phyloP scores from a whole-genome alignment of 176 grass and related monocot species.

The Musa itinerans region DNA sequence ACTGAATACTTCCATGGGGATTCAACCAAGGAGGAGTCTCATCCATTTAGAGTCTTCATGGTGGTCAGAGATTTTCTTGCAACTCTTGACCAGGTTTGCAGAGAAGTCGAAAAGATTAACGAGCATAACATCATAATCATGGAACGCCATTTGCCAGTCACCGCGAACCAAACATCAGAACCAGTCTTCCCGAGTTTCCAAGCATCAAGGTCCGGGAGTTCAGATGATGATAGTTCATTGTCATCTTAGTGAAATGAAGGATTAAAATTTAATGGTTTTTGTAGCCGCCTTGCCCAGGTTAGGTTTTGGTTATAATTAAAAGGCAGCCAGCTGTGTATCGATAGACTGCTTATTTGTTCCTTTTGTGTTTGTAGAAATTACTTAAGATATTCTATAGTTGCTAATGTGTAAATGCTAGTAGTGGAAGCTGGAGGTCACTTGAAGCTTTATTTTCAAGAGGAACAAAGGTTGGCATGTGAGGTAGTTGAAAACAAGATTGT shows the following conservation, averaged over 20 bases:
- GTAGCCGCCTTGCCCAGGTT: not conserved
- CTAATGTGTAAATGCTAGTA: not conserved
- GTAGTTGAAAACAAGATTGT: too few relatives aligned
- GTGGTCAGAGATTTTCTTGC: slow-evolving; percentile 13
- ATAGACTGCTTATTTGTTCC: not conserved
- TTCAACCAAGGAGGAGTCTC: slow-evolving; percentile 11
- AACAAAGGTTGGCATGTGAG: too few relatives aligned
- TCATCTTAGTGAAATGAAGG: not conserved
- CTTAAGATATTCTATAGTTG: not conserved
- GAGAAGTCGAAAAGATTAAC: slow-evolving; percentile 3
- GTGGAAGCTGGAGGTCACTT: too few relatives aligned
- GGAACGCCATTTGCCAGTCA: not conserved
- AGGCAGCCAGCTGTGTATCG: not conserved
- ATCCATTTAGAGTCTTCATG: slow-evolving; percentile 13
- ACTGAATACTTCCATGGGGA: slow-evolving; percentile 13
- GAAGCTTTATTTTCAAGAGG: too few relatives aligned
- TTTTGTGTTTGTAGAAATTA: not conserved
- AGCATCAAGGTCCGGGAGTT: not conserved
- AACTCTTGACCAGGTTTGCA: slow-evolving; percentile 9
- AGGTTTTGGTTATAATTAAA: not conserved
- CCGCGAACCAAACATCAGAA: not conserved
- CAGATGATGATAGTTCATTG: not conserved
- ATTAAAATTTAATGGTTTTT: not conserved
- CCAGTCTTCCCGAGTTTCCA: not conserved
- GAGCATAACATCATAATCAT: not conserved